These are phyloP conservation scores for Pneumocystis murina DNA, from an alignment of 1,139 yeast species.

Conservation along the genomic window DNA sequence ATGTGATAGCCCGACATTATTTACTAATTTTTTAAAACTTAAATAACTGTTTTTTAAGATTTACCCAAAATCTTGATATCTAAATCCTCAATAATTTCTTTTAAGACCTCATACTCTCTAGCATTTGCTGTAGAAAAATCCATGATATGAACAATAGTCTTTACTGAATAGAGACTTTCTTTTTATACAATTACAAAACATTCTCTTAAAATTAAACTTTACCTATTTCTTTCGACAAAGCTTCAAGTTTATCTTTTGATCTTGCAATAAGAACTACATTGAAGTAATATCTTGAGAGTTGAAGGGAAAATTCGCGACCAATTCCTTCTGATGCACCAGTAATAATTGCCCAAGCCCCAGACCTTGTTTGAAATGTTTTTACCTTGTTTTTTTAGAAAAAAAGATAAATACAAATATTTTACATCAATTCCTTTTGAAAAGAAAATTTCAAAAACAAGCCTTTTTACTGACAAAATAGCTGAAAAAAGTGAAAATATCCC, in stretches of 20 bases:
- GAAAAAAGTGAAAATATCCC: not conserved
- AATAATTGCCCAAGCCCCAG: slow-evolving; percentile 69
- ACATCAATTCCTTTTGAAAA: not conserved
- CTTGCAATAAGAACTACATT: slow-evolving; percentile 73
- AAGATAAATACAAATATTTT: not conserved
- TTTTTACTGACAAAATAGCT: not conserved
- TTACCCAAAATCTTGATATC: slow-evolving; percentile 45
- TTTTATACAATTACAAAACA: not conserved
- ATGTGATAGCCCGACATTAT: slow-evolving; percentile 91
- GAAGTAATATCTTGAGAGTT: slow-evolving; percentile 73
- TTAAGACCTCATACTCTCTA: slow-evolving; percentile 40
- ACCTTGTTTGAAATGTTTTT: slow-evolving; percentile 14
- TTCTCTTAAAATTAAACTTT: not conserved
- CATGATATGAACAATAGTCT: slow-evolving; percentile 55
- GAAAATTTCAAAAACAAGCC: not conserved
- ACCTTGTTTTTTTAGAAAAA: not conserved
- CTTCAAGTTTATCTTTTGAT: slow-evolving; percentile 60
- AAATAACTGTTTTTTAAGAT: not conserved
- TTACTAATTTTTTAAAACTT: slow-evolving; percentile 25
- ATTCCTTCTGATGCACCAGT: slow-evolving; percentile 98
- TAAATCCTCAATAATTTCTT: slow-evolving; percentile 34
- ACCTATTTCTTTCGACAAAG: slow-evolving; percentile 47
- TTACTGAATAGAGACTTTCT: slow-evolving; percentile 40
- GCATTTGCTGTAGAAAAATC: slow-evolving; percentile 53
- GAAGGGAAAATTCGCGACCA: slow-evolving; percentile 80